Evolutionary conservation across 139 green algal species (phyloP), one percentile per base, ranked within the genome.

Genomic region (Tetradesmus obliquus): DNA sequence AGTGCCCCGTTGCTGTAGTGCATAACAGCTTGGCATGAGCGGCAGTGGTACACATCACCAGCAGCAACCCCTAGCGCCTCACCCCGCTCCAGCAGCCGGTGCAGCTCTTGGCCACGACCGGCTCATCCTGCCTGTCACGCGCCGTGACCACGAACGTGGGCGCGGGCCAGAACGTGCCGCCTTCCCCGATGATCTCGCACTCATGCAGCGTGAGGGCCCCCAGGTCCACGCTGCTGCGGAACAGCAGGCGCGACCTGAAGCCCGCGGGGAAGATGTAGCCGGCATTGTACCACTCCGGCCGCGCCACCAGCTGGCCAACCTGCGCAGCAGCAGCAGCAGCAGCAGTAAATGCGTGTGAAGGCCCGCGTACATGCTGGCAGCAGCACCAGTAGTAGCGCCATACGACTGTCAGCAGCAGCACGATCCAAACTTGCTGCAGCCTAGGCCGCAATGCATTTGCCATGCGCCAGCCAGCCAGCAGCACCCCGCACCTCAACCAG

Each of bases 201-300:
- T 97, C 95, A 91, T 99, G 97, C 76, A 97, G 91, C 66, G 93
- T 96, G 60, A 98, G 85, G 85, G 94, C 89, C 0, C 92, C 88
- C 17, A 95, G 90, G 84, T 96, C 92, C 8, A 96, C 92, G 13
- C 74, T 91, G 79, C 85, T 84, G 15, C 88, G 92, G 96, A 99
- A 99, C 55, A 94, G 83, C 1, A 96, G 97, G 54, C 96, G 94
- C 0, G 93, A 95, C 66, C 95, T 93, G 95, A 98, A 99, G 87
- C 97, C 97, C 5, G 96, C 95, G 15, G 97, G 96, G 91, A 99
- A 99, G 92, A 99, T 99, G 94, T 99, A 99, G 76, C 97, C 97
- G 13, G 95, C 94, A 90, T 99, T 99, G 93, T 94, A 95, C 97
- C 97, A 99, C 3, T 95, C 96, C 13, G n/a, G 24, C 3, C 55